These are phyloP conservation scores for Physocladia obscura DNA, from an alignment of 192 early-diverging fungal species.

Conservation along the genomic window DNA sequence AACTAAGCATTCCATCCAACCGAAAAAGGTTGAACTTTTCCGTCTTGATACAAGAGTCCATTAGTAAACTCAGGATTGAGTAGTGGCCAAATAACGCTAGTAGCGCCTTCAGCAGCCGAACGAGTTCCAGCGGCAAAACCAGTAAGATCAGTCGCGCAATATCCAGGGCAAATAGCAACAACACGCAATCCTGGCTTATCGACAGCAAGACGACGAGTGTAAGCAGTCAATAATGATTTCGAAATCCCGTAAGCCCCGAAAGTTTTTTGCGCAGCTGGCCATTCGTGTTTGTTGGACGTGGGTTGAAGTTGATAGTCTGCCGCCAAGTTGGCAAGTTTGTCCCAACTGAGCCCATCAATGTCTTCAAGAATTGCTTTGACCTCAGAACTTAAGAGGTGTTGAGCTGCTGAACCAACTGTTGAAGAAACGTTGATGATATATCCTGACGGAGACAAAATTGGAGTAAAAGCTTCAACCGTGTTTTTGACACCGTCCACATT, in stretches of 20 bases:
- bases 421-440: too few relatives aligned
- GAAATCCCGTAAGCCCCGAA: conserved; percentile 1
- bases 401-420: too few relatives aligned
- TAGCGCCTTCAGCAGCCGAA: not conserved
- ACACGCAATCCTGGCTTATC: not conserved
- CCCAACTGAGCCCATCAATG: too few relatives aligned
- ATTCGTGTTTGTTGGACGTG: not conserved
- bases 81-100: not conserved
- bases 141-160: not conserved
- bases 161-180: conserved; percentile 3
- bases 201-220: not conserved
- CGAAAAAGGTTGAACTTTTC: too few relatives aligned
- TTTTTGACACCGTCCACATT: conserved; percentile 10
- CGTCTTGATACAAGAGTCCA: not conserved
- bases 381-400: too few relatives aligned
- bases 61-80: conserved; percentile 1
- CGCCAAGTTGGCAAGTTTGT: too few relatives aligned
- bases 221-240: not conserved
- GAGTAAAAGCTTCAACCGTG: not conserved
- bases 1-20: too few relatives aligned
- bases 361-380: too few relatives aligned
- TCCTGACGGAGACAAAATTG: too few relatives aligned
- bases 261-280: not conserved
- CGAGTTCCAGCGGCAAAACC: not conserved
- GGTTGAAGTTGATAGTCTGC: too few relatives aligned